These are phyloP conservation scores for Hypoxylon subgilvum DNA, from an alignment of 495 filamentous ascomycete species.

Conservation along the genomic window DNA sequence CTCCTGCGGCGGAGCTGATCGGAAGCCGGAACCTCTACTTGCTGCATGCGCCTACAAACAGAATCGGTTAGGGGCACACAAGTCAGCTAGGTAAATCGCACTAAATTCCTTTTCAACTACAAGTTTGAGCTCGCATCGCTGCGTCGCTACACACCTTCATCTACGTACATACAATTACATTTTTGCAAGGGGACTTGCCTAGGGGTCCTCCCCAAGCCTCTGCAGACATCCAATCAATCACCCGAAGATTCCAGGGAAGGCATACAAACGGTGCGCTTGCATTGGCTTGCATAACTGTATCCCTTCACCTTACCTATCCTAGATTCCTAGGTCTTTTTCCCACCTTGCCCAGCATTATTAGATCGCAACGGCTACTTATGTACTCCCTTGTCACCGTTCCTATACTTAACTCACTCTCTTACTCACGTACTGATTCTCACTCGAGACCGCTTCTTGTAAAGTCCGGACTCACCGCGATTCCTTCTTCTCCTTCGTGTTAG, in stretches of 20 bases:
- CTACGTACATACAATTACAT: conserved; percentile 16
- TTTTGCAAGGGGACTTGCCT: conserved; percentile 14
- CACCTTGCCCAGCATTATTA: conserved; percentile 15
- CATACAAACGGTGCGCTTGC: conserved; percentile 34
- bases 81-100: neutral
- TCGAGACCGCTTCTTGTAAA: conserved; percentile 23
- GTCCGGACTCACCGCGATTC: conserved; percentile 20
- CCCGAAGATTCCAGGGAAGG: conserved; percentile 17
- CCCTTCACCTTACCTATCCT: conserved; percentile 29
- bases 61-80: conserved; percentile 22
- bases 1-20: conserved; percentile 23
- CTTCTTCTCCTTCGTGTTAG: conserved; percentile 4
- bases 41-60: conserved; percentile 20
- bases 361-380: conserved; percentile 2
- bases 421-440: conserved; percentile 1
- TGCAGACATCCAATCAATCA: conserved; percentile 30
- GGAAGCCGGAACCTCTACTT: conserved; percentile 29
- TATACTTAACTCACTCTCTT: neutral
- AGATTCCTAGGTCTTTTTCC: conserved; percentile 3
- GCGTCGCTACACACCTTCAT: neutral
- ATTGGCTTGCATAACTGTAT: conserved; percentile 16
- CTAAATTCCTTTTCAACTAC: neutral
- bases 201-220: conserved; percentile 22
- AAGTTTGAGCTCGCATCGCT: neutral
- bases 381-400: neutral